Base-by-base conservation (phyloP, 1,284 basidiomycete genomes). In the Paramarasmius palmivorus region DNA sequence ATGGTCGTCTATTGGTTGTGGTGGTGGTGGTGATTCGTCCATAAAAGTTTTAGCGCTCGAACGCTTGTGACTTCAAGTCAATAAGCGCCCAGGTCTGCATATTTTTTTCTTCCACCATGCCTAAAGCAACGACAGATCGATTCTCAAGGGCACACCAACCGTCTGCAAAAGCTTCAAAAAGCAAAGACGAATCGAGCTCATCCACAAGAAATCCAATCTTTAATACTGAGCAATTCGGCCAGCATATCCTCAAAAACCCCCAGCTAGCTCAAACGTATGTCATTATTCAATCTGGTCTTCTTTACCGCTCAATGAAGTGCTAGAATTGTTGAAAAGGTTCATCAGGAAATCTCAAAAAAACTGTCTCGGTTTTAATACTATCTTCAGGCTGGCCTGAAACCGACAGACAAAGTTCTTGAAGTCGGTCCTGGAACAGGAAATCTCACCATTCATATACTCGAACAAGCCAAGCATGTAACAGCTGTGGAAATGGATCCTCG, bases 371-470 rank as follows among this genome's bases (percentile, higher is more conserved):
- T 42, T 23, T 25, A 25, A 22, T 15, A 19, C 19, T 10, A 29
- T 50, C 20, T 53, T 9, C 59, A 97, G 87, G 96, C 96, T 3
- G 92, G 92, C 65, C 75, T 99, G 47, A 92, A 93, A 61, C 92
- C 95, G 1, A 96, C 95, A 17, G 96, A 99, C 69, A 90, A 92
- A 66, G 95, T 98, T 17, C 85, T 99, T 48, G 96, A 99, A 75
- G 95, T 99, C 50, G 97, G 96, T 67, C 97, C 97, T 10, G 97
- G 97, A 74, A 99, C 97, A 2, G 97, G 97, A 60, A 99, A 99
- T 69, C 71, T 99, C 66, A 99, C 97, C 0, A 89, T 98, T 15
- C 81, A 91, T 63, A 99, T 99, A 59, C 75, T 99, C 36, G 93
- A 98, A 64, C 91, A 95, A 71, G 92, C 92, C 57, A 95, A 96